A percentile compares a stretch with the other conserved stretches of the same genome.
Evolutionary conservation across 768 basidiomycete genomes (phyloP).

Genomic region (Pleurotus sapidus): DNA sequence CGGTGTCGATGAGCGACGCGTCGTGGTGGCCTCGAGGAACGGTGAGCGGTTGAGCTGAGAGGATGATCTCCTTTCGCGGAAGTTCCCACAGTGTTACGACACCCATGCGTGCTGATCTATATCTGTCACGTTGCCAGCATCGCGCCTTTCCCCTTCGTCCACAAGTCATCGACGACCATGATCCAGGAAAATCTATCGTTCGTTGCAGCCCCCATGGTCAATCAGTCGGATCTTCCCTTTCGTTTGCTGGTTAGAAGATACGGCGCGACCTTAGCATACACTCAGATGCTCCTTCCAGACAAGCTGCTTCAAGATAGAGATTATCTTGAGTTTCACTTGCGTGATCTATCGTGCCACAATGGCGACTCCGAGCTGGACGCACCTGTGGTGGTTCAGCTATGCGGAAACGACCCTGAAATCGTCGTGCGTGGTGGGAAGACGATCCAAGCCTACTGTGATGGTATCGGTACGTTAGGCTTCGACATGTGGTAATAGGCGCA

Average conservation of each 20-base stretch:
- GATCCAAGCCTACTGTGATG: conserved; percentile 61
- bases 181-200: conserved; percentile 26
- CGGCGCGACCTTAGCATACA: conserved; percentile 67
- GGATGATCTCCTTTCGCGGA: no score
- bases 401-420: conserved; percentile 64
- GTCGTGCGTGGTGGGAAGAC: conserved; percentile 60
- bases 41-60: no score
- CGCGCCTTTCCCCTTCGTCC: neutral
- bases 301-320: conserved; percentile 59
- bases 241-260: conserved; percentile 25
- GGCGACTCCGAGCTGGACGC: conserved; percentile 20
- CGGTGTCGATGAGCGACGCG: no score
- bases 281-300: conserved; percentile 74
- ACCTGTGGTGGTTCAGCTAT: conserved; percentile 71
- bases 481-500: neutral
- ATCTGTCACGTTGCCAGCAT: neutral
- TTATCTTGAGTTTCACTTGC: conserved; percentile 62
- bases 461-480: conserved; percentile 49
- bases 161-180: neutral
- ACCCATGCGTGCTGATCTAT: neutral
- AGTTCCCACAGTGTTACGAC: no score
- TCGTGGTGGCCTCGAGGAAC: no score
- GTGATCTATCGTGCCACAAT: conserved; percentile 43
- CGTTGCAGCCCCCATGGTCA: conserved; percentile 75
- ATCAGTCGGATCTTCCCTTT: conserved; percentile 62